phyloP scores from a whole-genome alignment of 352 stramenopile genomes.

The Phytophthora sansomeana region DNA sequence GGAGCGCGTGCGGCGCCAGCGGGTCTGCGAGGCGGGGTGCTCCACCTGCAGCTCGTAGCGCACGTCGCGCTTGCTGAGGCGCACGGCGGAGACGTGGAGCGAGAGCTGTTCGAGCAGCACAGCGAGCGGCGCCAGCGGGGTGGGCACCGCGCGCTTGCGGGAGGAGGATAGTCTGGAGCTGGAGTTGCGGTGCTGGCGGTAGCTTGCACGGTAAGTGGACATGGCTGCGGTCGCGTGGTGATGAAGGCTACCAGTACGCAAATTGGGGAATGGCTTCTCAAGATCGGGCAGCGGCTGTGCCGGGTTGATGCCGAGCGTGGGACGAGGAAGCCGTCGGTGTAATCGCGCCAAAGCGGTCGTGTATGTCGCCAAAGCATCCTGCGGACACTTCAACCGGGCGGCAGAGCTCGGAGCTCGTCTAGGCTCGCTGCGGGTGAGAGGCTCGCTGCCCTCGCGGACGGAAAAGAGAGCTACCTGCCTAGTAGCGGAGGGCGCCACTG shows the following conservation, averaged over 20 bases:
- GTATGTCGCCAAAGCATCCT: background rate
- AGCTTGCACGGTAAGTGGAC: too few species aligned
- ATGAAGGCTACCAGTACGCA: background rate
- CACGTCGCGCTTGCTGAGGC: conserved; percentile 24
- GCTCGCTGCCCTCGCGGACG: too few species aligned
- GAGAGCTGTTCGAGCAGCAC: conserved; percentile 29
- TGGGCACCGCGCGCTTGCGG: conserved; percentile 5
- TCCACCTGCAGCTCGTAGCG: conserved; percentile 16
- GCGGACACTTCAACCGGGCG: conserved; percentile 2
- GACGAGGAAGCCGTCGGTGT: background rate
- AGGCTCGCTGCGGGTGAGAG: too few species aligned
- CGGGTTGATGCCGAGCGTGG: background rate
- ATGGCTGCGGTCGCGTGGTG: too few species aligned
- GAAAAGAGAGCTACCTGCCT: too few species aligned
- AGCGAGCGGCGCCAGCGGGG: background rate
- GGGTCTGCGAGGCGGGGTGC: conserved; percentile 7
- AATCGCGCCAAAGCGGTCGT: too few species aligned
- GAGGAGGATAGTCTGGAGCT: background rate
- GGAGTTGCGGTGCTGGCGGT: conserved; percentile 14
- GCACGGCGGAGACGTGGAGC: conserved; percentile 15
- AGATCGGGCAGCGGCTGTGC: background rate
- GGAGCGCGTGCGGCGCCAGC: conserved; percentile 10
- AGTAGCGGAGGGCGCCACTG: too few species aligned
- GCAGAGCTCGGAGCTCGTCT: too few species aligned
- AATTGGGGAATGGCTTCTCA: background rate